Evolutionary conservation across 106 monocot species (phyloP), one percentile per base, ranked within the genome.

Genomic region (Narthecium ossifragum): DNA sequence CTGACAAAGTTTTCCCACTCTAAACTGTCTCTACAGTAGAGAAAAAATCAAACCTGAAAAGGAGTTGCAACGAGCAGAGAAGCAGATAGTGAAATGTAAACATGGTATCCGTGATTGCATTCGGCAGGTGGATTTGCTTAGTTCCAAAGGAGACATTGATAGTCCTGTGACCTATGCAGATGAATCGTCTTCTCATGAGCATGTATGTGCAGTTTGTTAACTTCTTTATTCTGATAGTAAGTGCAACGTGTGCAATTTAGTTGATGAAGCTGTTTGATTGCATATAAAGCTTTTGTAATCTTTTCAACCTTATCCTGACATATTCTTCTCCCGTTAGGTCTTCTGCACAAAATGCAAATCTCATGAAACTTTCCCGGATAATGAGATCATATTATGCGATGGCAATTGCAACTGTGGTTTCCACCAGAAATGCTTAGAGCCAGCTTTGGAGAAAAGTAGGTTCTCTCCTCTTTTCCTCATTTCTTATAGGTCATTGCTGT

Each of bases 21-120:
- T n/a, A n/a, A n/a, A n/a, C n/a, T n/a, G n/a, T n/a, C n/a, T 14
- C 51, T 53, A 21, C 84, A 92, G 92, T 51, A 71, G 78, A 30
- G 92, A 92, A 75, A 92, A 88, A 57, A 67, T 92, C 31, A 87
- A 78, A 53, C 92, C 92, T 28, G 87, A 81, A 65, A 87, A 88
- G 64, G 92, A 92, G 70, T 52, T 92, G 60, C 73, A 75, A 65
- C 80, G 92, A 68, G 92, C 92, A 31, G 48, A 62, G 53, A 88
- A 75, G 61, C 80, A 92, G 57, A 84, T 92, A 58, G 52, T 84
- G 53, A 78, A 75, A 69, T 92, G 73, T 70, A 92, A 88, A 76
- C 72, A 81, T 72, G 81, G 87, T 28, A 92, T 92, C 21, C 80
- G 88, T 34, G 87, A 88, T 70, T 63, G 75, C 33, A 76, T 92